Base-by-base conservation (phyloP, 2,329 filamentous ascomycete species). In the Cytospora leucostoma region DNA sequence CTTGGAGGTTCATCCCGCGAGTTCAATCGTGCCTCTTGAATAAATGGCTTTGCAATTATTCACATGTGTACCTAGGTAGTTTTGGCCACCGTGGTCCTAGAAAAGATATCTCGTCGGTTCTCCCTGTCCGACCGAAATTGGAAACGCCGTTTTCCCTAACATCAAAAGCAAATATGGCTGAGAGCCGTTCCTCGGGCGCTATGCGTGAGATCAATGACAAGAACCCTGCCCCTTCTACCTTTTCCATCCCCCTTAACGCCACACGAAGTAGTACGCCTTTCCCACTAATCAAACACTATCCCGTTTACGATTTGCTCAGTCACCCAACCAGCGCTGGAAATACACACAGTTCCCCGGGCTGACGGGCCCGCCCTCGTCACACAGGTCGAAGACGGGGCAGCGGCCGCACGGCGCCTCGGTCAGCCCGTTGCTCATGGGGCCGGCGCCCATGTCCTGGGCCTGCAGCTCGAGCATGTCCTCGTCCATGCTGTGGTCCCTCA, bases 341-440 rank as follows among this genome's bases (percentile, higher is more conserved):
- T 99, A 99, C 60, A 92, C 89, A 76, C 95, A 99, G 57, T 90
- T 96, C 68, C 87, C 89, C 0, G 94, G 92, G 71, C 89, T 96
- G 27, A 99, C 92, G 0, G 93, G 92, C 0, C 94, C 94, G 7
- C 92, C 93, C 65, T 96, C 92, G 68, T 92, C 90, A 74, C 95
- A 99, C 2, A 98, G 82, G 63, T 95, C 90, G 74, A 97, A 97
- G 2, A 97, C 94, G 0, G 95, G 95, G 75, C 95, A 99, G 61
- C 87, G 84, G 2, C 94, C 93, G 75, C 95, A 99, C 1, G 95
- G 95, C 2, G 90, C 88, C 74, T 97, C 93, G 1, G 91, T 96
- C 68, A 94, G 86, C 4, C 91, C 91, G 69, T 93, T 96, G 68
- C 82, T 71, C 59, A 77, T 77, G 17, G 79, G 75, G 57, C 79